These are phyloP conservation scores for Beauveria caledonica DNA, from an alignment of 2,329 filamentous ascomycete genomes.

Conservation along the genomic window DNA sequence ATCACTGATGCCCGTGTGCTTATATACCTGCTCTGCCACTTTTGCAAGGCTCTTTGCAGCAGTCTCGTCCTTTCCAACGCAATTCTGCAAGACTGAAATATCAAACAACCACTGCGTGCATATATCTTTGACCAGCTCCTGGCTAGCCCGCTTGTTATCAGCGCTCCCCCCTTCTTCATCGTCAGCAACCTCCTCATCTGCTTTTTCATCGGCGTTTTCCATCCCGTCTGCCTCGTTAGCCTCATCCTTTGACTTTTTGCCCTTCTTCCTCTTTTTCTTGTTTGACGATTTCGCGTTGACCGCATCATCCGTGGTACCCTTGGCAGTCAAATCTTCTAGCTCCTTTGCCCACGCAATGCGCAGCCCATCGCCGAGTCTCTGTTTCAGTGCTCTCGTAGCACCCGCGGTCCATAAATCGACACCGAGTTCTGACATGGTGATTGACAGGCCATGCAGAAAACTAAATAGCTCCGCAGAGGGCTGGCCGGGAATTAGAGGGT, in stretches of 20 bases:
- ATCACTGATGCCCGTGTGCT: constrained; percentile 40
- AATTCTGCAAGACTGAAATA: constrained; percentile 40
- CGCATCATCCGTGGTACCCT: constrained; percentile 13
- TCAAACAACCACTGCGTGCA: constrained; percentile 56
- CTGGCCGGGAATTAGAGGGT: constrained; percentile 65
- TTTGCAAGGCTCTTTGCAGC: constrained; percentile 28
- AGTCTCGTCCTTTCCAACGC: constrained; percentile 28
- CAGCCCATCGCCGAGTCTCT: constrained; percentile 42
- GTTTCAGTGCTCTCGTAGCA: constrained; percentile 57
- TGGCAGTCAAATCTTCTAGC: constrained; percentile 24
- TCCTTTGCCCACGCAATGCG: constrained; percentile 38
- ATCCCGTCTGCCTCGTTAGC: constrained; percentile 12
- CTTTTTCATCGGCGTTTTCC: constrained; percentile 4
- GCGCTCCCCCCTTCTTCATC: background rate
- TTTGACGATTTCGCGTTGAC: background rate
- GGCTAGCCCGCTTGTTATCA: background rate
- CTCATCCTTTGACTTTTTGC: constrained; percentile 12
- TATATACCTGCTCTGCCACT: constrained; percentile 38
- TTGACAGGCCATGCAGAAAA: constrained; percentile 57
- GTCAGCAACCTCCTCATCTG: constrained; percentile 6
- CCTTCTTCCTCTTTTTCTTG: constrained; percentile 14
- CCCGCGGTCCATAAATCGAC: constrained; percentile 73
- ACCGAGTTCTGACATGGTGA: constrained; percentile 61
- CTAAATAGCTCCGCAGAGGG: constrained; percentile 68
- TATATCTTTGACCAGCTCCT: constrained; percentile 35